phyloP scores from a whole-genome alignment of 768 basidiomycete species.

The Termitomyces titanicus region DNA sequence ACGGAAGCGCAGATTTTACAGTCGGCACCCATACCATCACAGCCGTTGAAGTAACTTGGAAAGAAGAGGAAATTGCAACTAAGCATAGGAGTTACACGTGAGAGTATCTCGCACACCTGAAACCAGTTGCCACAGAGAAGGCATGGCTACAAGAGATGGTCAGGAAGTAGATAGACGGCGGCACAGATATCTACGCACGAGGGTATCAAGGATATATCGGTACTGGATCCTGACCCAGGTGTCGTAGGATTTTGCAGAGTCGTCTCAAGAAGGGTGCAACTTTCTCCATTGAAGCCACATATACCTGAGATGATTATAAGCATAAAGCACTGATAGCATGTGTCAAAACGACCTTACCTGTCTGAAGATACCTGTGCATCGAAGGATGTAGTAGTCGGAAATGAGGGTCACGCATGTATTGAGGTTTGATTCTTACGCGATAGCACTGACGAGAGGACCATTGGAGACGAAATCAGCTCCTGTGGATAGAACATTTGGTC shows the following conservation, averaged over 20 bases:
- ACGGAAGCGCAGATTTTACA: slow-evolving; percentile 25
- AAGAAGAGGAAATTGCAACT: background rate
- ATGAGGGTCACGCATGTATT: background rate
- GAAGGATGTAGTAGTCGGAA: no score
- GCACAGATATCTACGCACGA: slow-evolving; percentile 33
- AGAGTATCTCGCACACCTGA: slow-evolving; percentile 25
- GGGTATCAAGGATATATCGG: slow-evolving; percentile 37
- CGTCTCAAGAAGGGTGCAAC: slow-evolving; percentile 34
- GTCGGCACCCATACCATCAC: slow-evolving; percentile 37
- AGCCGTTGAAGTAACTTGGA: slow-evolving; percentile 38
- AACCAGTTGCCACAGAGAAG: slow-evolving; percentile 38
- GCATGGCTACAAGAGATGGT: slow-evolving; percentile 22
- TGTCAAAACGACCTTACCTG: slow-evolving; percentile 11
- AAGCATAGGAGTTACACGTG: background rate
- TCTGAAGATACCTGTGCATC: slow-evolving; percentile 25
- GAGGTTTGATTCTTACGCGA: slow-evolving; percentile 25
- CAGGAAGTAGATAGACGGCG: background rate
- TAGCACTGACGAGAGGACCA: slow-evolving; percentile 27
- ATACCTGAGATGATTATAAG: slow-evolving; percentile 17
- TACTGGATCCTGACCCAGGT: slow-evolving; percentile 28
- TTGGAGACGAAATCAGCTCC: slow-evolving; percentile 23
- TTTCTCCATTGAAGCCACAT: slow-evolving; percentile 36
- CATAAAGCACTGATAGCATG: background rate
- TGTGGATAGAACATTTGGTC: slow-evolving; percentile 25
- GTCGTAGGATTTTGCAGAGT: slow-evolving; percentile 32